Evolutionary conservation across 2,329 filamentous ascomycete species (phyloP), one percentile per base, ranked within the genome.

Genomic region (Periglandula ipomoeae): DNA sequence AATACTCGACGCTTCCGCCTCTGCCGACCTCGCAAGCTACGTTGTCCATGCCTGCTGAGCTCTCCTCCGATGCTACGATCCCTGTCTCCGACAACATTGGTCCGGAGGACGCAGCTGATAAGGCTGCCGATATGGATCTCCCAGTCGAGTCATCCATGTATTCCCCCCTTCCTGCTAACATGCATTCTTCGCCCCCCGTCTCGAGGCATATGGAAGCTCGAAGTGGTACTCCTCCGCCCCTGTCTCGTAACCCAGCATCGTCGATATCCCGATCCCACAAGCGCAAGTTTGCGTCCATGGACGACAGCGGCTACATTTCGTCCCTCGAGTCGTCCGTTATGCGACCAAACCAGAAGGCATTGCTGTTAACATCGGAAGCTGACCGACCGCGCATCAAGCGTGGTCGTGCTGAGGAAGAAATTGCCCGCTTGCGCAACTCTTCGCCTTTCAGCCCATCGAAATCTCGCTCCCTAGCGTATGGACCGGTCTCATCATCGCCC

Each of bases 221-320:
- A 54, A 81, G 82, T 58, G 83, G 83, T 53, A 94, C 90, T 6
- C 88, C 91, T 17, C 88, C 89, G 27, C 83, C 85, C 22, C 75
- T 78, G 44, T 76, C 76, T 35, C 76, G 78, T 49, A 75, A 80
- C 42, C 71, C 75, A 34, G 70, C 75, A 35, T 83, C 83, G 19
- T 86, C 86, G n/a, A 76, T 76, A 39, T 70, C 73, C 45, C 81
- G 81, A 46, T 79, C 82, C 35, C 82, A 84, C 56, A 88, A 87
- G 68, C 84, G 86, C 56, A 91, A 89, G 65, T 81, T 86, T 59
- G 79, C 79, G 26, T 84, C 85, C 11, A 84, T 94, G 72, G 88
- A 79, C 60, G 93, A 98, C 66, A 97, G 91, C 63, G 93, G 93
- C 37, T 98, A 97, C 67, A 95, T 95, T 63, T 97, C 93, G 1